Evolutionary conservation across 2,329 filamentous ascomycete species (phyloP), one percentile per base, ranked within the genome.

Genomic region (Colletotrichum spaethianum): DNA sequence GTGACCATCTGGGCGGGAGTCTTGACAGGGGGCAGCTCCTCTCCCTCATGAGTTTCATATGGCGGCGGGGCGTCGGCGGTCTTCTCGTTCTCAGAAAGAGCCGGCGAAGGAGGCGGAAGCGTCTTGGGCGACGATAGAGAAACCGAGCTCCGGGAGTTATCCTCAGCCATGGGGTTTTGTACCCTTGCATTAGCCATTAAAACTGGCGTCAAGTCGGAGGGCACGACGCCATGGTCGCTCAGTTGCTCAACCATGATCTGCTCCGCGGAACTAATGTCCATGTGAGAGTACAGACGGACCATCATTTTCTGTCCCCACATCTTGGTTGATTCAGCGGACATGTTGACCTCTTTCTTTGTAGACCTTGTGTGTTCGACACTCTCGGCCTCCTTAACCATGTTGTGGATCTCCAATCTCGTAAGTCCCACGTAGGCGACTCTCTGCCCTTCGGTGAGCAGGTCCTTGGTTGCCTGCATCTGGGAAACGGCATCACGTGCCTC

Each of bases 251-350:
- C 98, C 96, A 99, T 99, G 81, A 99, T 87, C 85, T 99, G 96
- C 82, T 99, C 96, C 18, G 90, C 92, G 28, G 92, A 86, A 78
- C 92, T 95, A 78, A 99, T 97, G 72, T 99, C 96, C 96, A 99
- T 99, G 82, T 99, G 96, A 16, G 91, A 86, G 81, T 98, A 99
- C 16, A 99, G 82, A 31, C 96, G 91, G 72, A 98, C 91, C 95
- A 99, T 99, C 89, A 98, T 97, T 84, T 97, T 97, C 81, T 99
- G 96, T 68, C 93, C 92, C 96, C 96, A 99, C 93, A 98, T 98
- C 82, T 93, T 93, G 84, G 94, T 92, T 44, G 92, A 90, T 81
- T 98, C 96, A 14, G 91, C 85, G 0, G 93, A 90, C 73, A 92
- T 84, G 38, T 89, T 87, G 14, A 95, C 80, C 53, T 91, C 85